These are phyloP conservation scores for Fusarium sp. DNA, from an alignment of 2,329 filamentous ascomycete species.

Conservation along the genomic window DNA sequence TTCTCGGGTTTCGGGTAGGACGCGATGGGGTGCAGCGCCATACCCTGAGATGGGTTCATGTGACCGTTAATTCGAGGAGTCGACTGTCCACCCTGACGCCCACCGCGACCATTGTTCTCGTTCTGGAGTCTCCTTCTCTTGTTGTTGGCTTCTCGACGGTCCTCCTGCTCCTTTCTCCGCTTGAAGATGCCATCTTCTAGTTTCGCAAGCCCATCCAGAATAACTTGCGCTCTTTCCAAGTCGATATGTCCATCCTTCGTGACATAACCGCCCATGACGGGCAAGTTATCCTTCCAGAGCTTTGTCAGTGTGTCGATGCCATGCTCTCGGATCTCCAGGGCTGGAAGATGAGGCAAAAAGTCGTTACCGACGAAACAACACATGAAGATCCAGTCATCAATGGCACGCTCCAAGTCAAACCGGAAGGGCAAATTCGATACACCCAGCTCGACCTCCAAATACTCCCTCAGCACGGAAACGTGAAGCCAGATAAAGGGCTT, in stretches of 20 bases:
- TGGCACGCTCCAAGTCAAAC: conserved; percentile 92
- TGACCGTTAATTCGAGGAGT: conserved; percentile 48
- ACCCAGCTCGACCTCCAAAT: conserved; percentile 88
- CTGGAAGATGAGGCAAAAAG: conserved; percentile 97
- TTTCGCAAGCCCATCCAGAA: conserved; percentile 87
- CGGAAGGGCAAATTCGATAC: conserved; percentile 85
- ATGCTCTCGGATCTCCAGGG: conserved; percentile 95
- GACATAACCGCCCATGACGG: conserved; percentile 92
- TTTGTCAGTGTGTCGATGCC: conserved; percentile 95
- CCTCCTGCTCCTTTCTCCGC: conserved; percentile 86
- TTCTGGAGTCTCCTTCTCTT: conserved; percentile 83
- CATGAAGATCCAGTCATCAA: conserved; percentile 99
- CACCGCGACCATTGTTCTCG: conserved; percentile 53
- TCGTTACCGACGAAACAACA: conserved; percentile 99
- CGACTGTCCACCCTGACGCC: conserved; percentile 27
- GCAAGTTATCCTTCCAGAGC: conserved; percentile 96
- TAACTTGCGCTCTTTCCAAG: conserved; percentile 85
- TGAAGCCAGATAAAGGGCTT: conserved; percentile 99
- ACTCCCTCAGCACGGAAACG: conserved; percentile 91
- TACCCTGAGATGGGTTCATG: conserved; percentile 48
- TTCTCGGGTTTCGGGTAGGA: conserved; percentile 66
- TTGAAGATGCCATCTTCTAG: conserved; percentile 96
- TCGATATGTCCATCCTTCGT: conserved; percentile 96
- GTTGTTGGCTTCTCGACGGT: conserved; percentile 82
- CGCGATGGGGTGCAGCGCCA: conserved; percentile 54